Evolutionary conservation across 164 flowering plant species (phyloP).

Genomic region (Sedum album): DNA sequence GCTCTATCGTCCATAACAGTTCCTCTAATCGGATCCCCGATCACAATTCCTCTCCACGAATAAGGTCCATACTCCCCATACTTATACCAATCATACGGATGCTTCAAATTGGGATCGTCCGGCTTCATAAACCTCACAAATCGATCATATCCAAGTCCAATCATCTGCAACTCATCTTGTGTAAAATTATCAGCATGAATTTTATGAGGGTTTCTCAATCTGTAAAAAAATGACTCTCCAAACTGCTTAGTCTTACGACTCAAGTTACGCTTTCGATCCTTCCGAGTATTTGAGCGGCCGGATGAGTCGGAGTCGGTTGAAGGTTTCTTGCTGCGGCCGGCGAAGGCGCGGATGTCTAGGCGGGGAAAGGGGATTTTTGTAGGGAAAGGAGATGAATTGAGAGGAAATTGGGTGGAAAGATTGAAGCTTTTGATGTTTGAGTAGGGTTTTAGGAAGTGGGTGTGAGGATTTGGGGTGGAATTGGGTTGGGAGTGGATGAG

Average conservation of each 20-base stretch:
- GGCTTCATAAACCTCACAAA: slow-evolving; percentile 86
- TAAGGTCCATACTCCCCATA: slow-evolving; percentile 91
- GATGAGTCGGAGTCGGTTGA: slow-evolving; percentile 27
- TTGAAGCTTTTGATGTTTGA: slow-evolving; percentile 7
- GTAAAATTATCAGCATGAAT: slow-evolving; percentile 68
- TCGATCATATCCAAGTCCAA: slow-evolving; percentile 86
- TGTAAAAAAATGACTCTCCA: slow-evolving; percentile 67
- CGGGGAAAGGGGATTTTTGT: slow-evolving; percentile 10
- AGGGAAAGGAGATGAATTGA: slow-evolving; percentile 15
- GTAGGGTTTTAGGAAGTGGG: slow-evolving; percentile 16
- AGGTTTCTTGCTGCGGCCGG: slow-evolving; percentile 73
- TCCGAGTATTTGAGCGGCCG: slow-evolving; percentile 14
- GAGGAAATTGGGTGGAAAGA: slow-evolving; percentile 11
- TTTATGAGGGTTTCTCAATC: slow-evolving; percentile 64
- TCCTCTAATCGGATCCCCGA: slow-evolving; percentile 81
- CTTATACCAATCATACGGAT: slow-evolving; percentile 94
- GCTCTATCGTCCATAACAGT: slow-evolving; percentile 62
- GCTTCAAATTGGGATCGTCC: slow-evolving; percentile 76
- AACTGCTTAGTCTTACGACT: slow-evolving; percentile 37
- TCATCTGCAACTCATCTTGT: slow-evolving; percentile 67
- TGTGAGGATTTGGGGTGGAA: slow-evolving; percentile 8
- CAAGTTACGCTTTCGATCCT: slow-evolving; percentile 50
- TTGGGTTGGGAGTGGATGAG: slow-evolving; percentile 15
- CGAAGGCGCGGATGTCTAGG: slow-evolving; percentile 32
- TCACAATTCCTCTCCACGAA: slow-evolving; percentile 82